Conservation (phyloP, 2,329 filamentous ascomycete genomes). For the Mycosphaerella arachidis region DNA sequence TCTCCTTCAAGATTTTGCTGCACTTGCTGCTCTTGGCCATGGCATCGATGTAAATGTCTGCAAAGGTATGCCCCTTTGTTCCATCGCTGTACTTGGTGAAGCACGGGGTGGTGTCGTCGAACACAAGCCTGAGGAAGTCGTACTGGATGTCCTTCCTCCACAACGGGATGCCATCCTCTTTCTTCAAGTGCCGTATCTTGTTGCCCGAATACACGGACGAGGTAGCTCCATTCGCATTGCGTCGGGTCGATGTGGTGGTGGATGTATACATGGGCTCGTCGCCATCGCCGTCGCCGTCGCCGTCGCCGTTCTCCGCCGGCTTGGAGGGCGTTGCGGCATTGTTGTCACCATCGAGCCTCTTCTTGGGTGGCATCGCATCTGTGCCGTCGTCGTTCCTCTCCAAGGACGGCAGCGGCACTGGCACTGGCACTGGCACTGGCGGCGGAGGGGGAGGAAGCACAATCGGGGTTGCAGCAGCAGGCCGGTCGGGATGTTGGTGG, state of each 20-base stretch:
- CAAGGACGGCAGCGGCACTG: background rate
- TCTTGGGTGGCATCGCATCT: constrained; percentile 19
- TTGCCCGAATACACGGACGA: constrained; percentile 64
- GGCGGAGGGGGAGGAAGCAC: constrained; percentile 10
- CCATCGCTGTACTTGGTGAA: constrained; percentile 91
- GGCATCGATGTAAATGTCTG: constrained; percentile 95
- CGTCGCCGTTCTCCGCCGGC: background rate
- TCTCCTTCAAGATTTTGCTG: constrained; percentile 96
- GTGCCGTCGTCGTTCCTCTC: background rate
- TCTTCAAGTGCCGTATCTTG: constrained; percentile 82
- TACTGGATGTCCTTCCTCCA: constrained; percentile 87
- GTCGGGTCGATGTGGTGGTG: constrained; percentile 50
- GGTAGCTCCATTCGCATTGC: constrained; percentile 61
- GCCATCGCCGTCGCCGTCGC: constrained; percentile 12
- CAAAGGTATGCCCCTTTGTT: constrained; percentile 70
- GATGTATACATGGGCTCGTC: constrained; percentile 42
- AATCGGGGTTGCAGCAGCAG: constrained; percentile 3
- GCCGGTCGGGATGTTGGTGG: background rate
- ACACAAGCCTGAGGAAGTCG: constrained; percentile 76
- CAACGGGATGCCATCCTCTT: constrained; percentile 80
- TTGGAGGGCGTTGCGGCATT: constrained; percentile 11
- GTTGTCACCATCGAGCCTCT: constrained; percentile 18
- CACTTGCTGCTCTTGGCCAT: constrained; percentile 99
- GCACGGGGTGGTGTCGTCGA: constrained; percentile 68
- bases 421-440: constrained; percentile 1